Base-by-base conservation (phyloP, 345 rosid species). In the Ailanthus altissimus region DNA sequence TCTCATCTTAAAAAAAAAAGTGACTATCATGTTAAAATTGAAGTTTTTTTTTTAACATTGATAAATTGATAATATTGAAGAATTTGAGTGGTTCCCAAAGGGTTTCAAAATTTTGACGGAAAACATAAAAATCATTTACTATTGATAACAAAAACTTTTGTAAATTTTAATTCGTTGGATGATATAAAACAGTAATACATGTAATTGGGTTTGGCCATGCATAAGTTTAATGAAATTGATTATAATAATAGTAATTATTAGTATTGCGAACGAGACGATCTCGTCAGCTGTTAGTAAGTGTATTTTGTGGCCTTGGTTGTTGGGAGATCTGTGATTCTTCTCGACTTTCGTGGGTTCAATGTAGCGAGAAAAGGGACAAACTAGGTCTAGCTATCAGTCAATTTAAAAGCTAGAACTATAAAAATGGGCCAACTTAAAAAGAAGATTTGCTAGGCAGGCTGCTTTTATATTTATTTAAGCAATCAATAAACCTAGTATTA, bases 381-480 rank as follows among this genome's bases (percentile, higher is more conserved):
- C 72, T 54, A 71, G 49, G 18, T 53, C 47, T n/a, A n/a, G n/a
- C n/a, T 70, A 36, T 70, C 20, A 51, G 65, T 40, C n/a, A 53
- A 11, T 71, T 32, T 36, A 8, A 42, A 59, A 58, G 23, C 3
- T 49, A 49, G 16, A 11, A 49, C 53, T 49, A 49, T 1, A 32
- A 32, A 32, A 32, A 32, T 32, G 38, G 38, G 38, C 3, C 18
- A 50, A 53, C n/a, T 53, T 53, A 18, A 5, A 38, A 57, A 56
- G 50, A 10, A 16, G 40, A 51, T 32, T 18, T 28, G 73, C 2
- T 18, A 8, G 21, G 40, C 20, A 50, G 18, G 15, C 1, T 8
- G 57, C 11, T 23, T 32, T n/a, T 14, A 25, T 47, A 14, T 67
- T 46, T 21, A 10, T 46, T 47, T 25, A 49, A 46, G 5, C 16